Percentiles rank a stretch among this genome's conserved stretches.
These are phyloP conservation scores for Dothideomycetes sp. DNA, from an alignment of 2,329 filamentous ascomycete species.

Conservation along the genomic window DNA sequence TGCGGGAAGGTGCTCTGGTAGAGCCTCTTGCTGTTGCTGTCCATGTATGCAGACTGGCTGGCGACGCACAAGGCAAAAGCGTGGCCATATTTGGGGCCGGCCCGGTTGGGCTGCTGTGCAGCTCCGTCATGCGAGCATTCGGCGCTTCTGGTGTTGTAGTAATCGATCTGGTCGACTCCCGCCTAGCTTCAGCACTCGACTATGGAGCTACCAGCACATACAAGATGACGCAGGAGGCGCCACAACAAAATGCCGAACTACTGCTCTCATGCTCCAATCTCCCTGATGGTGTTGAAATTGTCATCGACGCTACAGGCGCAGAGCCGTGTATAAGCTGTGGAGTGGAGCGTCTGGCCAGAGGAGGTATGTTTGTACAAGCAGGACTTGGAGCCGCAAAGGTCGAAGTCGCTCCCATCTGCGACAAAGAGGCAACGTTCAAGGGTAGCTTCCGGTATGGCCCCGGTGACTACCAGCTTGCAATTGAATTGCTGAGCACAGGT, in stretches of 20 bases:
- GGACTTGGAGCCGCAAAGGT: constrained; percentile 15
- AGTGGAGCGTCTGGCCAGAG: constrained; percentile 29
- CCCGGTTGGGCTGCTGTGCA: constrained; percentile 17
- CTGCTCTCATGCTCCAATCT: too few relatives aligned
- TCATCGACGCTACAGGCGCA: constrained; percentile 36
- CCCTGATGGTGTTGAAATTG: constrained; percentile 34
- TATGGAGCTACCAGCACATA: constrained; percentile 12
- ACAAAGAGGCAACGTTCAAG: constrained; percentile 17
- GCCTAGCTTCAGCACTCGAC: constrained; percentile 16
- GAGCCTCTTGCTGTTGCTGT: constrained; percentile 29
- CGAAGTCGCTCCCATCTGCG: constrained; percentile 16
- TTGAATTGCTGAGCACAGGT: constrained; percentile 11
- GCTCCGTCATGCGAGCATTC: constrained; percentile 15
- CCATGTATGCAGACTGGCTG: too few relatives aligned
- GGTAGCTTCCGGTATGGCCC: constrained; percentile 20
- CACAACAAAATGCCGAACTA: too few relatives aligned
- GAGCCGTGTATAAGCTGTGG: constrained; percentile 35
- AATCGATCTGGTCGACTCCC: constrained; percentile 13
- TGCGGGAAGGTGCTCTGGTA: constrained; percentile 34
- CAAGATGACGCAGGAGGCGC: constrained; percentile 12
- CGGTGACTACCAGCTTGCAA: constrained; percentile 17
- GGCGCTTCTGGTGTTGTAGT: constrained; percentile 14
- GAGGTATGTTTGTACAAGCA: constrained; percentile 29
- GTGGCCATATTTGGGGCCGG: constrained; percentile 15
- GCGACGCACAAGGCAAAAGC: too few relatives aligned